Percentiles rank a stretch among this genome's conserved stretches.
phyloP scores from a whole-genome alignment of 1,284 basidiomycete species.

The Trichosporon asahii region DNA sequence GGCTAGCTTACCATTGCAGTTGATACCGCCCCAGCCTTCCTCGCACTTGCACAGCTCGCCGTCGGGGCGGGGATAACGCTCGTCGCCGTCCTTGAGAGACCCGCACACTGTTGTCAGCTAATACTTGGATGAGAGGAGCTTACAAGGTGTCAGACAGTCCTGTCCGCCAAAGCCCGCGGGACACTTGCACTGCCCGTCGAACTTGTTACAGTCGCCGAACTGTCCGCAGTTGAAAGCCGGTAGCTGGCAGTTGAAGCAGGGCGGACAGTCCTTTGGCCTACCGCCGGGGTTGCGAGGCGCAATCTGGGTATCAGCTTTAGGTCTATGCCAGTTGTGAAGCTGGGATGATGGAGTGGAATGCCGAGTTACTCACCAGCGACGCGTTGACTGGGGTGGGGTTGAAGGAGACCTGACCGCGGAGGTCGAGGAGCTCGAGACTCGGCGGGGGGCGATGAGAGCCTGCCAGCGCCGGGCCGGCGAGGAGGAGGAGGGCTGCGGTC shows the following conservation, averaged over 20 bases:
- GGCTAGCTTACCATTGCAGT: slow-evolving; percentile 76
- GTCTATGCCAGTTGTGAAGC: neutral
- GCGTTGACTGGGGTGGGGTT: slow-evolving; percentile 1
- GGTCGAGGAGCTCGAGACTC: slow-evolving; percentile 25
- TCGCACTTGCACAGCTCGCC: slow-evolving; percentile 80
- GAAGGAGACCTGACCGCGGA: slow-evolving; percentile 15
- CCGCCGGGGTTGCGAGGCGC: slow-evolving; percentile 27
- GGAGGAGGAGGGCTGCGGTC: neutral
- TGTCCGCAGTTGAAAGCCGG: slow-evolving; percentile 79
- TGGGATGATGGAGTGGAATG: too few relatives aligned
- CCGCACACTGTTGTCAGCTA: slow-evolving; percentile 66
- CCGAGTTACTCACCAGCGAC: slow-evolving; percentile 11
- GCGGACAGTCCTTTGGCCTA: slow-evolving; percentile 41
- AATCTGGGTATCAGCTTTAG: slow-evolving; percentile 18
- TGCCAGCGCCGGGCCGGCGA: neutral
- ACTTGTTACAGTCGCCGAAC: slow-evolving; percentile 78
- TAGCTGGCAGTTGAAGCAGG: slow-evolving; percentile 82
- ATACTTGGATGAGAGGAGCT: slow-evolving; percentile 39
- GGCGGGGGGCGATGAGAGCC: neutral
- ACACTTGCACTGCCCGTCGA: slow-evolving; percentile 86
- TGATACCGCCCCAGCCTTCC: slow-evolving; percentile 91
- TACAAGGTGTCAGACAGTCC: slow-evolving; percentile 79
- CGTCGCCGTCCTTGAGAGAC: slow-evolving; percentile 81
- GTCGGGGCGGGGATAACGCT: slow-evolving; percentile 72
- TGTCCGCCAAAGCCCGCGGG: slow-evolving; percentile 86